These are phyloP conservation scores for Alectoria sarmentosa DNA, from an alignment of 495 filamentous ascomycete genomes.

Conservation along the genomic window DNA sequence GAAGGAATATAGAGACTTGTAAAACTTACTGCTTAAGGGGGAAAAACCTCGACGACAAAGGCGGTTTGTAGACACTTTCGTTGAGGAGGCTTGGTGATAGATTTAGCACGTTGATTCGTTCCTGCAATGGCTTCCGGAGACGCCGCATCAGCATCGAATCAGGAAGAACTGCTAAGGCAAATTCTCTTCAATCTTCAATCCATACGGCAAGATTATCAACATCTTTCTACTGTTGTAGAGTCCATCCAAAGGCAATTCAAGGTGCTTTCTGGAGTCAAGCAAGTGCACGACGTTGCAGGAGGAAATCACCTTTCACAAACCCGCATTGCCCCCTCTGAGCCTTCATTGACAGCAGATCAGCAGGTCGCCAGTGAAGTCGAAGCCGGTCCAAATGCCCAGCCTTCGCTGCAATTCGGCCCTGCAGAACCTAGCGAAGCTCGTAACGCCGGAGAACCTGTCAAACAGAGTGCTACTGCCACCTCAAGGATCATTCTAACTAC, in stretches of 20 bases:
- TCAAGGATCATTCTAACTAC: constrained; percentile 75
- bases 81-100: background rate
- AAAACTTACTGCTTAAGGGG: no score
- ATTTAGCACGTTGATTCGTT: background rate
- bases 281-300: constrained; percentile 38
- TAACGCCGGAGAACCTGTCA: constrained; percentile 8
- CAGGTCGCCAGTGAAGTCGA: background rate
- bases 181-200: constrained; percentile 29
- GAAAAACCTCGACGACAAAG: no score
- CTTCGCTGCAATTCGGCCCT: background rate
- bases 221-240: constrained; percentile 56
- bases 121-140: background rate
- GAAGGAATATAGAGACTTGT: no score
- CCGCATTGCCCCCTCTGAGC: background rate
- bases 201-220: constrained; percentile 50
- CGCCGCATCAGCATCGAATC: constrained; percentile 1
- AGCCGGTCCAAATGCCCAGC: background rate
- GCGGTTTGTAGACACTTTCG: background rate
- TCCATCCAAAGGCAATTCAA: constrained; percentile 60
- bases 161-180: constrained; percentile 26
- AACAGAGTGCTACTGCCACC: constrained; percentile 28
- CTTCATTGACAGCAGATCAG: background rate
- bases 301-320: background rate
- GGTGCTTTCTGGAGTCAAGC: constrained; percentile 49
- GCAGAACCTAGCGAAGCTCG: constrained; percentile 5